phyloP scores from a whole-genome alignment of 345 rosid species.

The Melaleuca alternifolia region DNA sequence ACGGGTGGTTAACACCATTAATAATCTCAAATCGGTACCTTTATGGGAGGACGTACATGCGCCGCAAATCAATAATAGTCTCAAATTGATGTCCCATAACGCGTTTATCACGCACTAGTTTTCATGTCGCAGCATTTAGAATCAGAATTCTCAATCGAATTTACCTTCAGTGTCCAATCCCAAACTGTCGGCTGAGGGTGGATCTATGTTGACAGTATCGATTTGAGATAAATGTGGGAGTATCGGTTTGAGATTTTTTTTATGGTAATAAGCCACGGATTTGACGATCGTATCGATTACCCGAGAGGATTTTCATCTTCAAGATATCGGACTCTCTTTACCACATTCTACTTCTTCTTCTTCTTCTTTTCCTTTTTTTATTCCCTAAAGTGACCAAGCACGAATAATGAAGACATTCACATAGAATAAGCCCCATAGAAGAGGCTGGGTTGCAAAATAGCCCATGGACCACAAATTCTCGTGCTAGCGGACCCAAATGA shows the following conservation, averaged over 20 bases:
- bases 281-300: not conserved
- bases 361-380: not conserved
- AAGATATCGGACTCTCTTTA: not conserved
- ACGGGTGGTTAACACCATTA: not conserved
- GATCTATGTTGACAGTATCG: not conserved
- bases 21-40: not conserved
- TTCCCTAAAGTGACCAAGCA: not conserved
- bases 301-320: not conserved
- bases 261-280: not conserved
- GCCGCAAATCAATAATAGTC: not conserved
- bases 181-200: not conserved
- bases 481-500: not conserved
- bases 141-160: not conserved
- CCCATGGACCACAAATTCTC: not conserved
- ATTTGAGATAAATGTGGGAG: not conserved
- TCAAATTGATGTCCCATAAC: not conserved
- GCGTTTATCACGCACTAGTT: not conserved
- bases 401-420: not conserved
- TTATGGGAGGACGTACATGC: not conserved
- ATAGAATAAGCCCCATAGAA: not conserved
- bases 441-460: not conserved
- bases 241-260: not conserved
- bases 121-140: not conserved
- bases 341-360: not conserved
- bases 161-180: not conserved